Evolutionary conservation across 1,139 yeast species (phyloP), one percentile per base, ranked within the genome.

Genomic region (Kodamaea plutei): DNA sequence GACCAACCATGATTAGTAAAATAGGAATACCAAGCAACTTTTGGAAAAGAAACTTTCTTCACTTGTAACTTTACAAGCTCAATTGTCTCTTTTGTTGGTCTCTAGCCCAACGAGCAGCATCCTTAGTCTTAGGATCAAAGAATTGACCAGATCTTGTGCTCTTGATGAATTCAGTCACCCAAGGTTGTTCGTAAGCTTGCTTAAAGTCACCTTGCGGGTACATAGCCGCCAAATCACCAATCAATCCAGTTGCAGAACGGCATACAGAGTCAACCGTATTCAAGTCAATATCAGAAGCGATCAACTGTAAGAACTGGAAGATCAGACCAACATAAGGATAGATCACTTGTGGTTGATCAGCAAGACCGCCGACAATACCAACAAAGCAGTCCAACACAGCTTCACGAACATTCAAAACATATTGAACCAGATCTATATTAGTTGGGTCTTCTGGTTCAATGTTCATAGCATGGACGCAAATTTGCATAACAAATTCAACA

Each of bases 31-130:
- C n/a, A n/a, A n/a, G n/a, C n/a, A n/a, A n/a, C n/a, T n/a, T n/a
- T n/a, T n/a, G n/a, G n/a, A n/a, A n/a, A n/a, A n/a, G n/a, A n/a
- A n/a, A n/a, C n/a, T n/a, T n/a, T n/a, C n/a, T n/a, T n/a, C n/a
- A n/a, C n/a, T n/a, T n/a, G n/a, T n/a, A n/a, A n/a, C n/a, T n/a
- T n/a, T n/a, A 30, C 23, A 31, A 26, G n/a, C 19, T 21, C 13
- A 61, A 39, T 50, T 76, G 82, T 38, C 69, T 62, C 61, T 77
- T 79, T 54, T 79, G 88, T 59, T 80, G 95, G 48, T 84, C 95
- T 47, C 94, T 76, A 8, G 97, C 96, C 96, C 97, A 91, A 61
- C 89, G 77, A 10, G 96, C 96, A 16, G 95, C 85, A 50, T 84
- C 93, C 53, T 76, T 78, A 8, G 96, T 87, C 35, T 72, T 64